phyloP scores from a whole-genome alignment of 169 alveolate species.

The Blepharisma undulans region DNA sequence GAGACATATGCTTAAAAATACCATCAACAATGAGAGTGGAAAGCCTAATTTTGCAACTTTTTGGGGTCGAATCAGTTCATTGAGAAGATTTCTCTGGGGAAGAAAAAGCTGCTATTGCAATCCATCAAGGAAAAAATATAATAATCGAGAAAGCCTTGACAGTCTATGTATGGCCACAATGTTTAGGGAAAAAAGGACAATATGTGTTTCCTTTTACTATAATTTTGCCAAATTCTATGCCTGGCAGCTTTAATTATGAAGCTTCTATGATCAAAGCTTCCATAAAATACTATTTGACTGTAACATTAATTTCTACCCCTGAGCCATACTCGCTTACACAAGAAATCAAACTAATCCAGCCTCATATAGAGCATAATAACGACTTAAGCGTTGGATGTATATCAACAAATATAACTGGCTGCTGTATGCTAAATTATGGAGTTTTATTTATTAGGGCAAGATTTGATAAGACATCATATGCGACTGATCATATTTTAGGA shows the following conservation, averaged over 20 bases:
- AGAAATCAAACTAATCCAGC: neutral
- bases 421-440: neutral
- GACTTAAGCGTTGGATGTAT: neutral
- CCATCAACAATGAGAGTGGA: neutral
- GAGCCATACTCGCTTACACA: neutral
- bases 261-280: neutral
- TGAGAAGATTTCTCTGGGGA: neutral
- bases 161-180: neutral
- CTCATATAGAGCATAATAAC: neutral
- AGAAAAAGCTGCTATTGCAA: neutral
- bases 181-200: neutral
- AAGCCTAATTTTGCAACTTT: neutral
- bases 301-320: neutral
- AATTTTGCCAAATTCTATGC: neutral
- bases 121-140: neutral
- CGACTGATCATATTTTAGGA: neutral
- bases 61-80: neutral
- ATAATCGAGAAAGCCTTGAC: neutral
- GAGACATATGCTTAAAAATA: neutral
- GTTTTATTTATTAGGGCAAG: neutral
- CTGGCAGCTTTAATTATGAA: neutral
- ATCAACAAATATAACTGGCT: neutral
- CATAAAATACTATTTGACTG: neutral
- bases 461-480: neutral
- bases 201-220: neutral